Evolutionary conservation across 768 basidiomycete genomes (phyloP), one percentile per base, ranked within the genome.

Genomic region (Mrakia frigida): DNA sequence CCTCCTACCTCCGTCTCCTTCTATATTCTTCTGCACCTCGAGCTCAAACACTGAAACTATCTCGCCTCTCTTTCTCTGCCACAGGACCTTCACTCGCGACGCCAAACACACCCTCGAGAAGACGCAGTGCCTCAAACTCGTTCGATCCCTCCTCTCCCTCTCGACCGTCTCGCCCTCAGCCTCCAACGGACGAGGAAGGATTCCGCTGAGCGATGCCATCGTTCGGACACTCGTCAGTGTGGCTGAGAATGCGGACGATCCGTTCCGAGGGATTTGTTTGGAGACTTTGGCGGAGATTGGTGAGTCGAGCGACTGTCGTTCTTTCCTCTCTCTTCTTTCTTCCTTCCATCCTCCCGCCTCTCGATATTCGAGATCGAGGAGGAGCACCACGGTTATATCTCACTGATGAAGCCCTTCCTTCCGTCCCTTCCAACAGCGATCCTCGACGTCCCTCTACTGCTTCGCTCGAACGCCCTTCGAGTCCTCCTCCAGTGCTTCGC

Each of bases 211-310:
- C 0, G 82, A 82, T 41, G 81, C 81, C 6, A 37, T 84, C 53
- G 79, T 98, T 85, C 88, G 97, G 43, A 92, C 93, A 16, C 84
- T 98, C n/a, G 89, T 98, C 56, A 92, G 95, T 13, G 88, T 97
- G 18, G 94, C 95, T 0, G 97, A 99, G 82, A 91, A 93, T 75
- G 86, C 88, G 14, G 97, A 98, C 79, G 97, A 98, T 80, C 90
- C 91, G 0, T 92, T 98, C 81, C 87, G 91, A 75, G 86, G 87
- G 1, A 88, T 93, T 69, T 92, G 90, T 65, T 86, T 98, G 43
- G 90, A 94, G 83, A 97, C 93, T 0, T 84, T 99, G 73, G 87
- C 92, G 0, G 97, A 98, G 85, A 92, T 98, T 70, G 85, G 95
- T 95, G 79, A 79, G 91, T 25, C 37, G 37, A 70, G 46, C 18